Evolutionary conservation across 805 yeast species (phyloP), one percentile per base, ranked within the genome.

Genomic region (Yarrowia osloensis): DNA sequence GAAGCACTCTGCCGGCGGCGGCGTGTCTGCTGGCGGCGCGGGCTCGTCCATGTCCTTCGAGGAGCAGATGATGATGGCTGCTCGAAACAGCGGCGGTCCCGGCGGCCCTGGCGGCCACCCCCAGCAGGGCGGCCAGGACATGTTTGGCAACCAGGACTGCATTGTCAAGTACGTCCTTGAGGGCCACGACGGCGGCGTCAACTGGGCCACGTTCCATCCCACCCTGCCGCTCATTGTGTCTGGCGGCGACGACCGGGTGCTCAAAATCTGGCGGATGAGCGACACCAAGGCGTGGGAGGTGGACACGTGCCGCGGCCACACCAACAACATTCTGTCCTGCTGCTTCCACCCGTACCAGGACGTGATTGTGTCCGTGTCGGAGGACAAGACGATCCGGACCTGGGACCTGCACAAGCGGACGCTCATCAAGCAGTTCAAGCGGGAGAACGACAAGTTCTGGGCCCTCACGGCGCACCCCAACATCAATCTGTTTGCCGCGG

Each of bases 241-340:
- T 19, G 96, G 94, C 73, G 96, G 96, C 77, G 99, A 95, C 77
- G 99, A 95, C 76, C 86, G 98, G 71, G 88, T 94, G 71, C 91
- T 95, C 67, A 94, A 94, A 78, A 82, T 96, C 71, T 95, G 99
- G 99, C 86, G 98, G 79, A 91, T 92, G 97, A 88, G 92, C 74
- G 97, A 95, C 71, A 87, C 96, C 40, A 91, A 93, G 79, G 99
- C 99, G 26, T 95, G 98, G 98, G 99, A 96, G 78, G 96, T 96
- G 68, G 99, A 95, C 77, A 90, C 98, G 29, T 94, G 98, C 78
- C 86, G 99, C 75, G 99, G 99, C 67, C 99, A 95, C 78, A 90
- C 97, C 31, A 93, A 93, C 75, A 92, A 90, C 76, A 97, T 95
- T 65, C 87, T 92, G 63, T 83, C 95, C 77, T 92, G 91, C 42